Evolutionary conservation across 1,284 basidiomycete species (phyloP).

Genomic region (Pseudozyma sp.): DNA sequence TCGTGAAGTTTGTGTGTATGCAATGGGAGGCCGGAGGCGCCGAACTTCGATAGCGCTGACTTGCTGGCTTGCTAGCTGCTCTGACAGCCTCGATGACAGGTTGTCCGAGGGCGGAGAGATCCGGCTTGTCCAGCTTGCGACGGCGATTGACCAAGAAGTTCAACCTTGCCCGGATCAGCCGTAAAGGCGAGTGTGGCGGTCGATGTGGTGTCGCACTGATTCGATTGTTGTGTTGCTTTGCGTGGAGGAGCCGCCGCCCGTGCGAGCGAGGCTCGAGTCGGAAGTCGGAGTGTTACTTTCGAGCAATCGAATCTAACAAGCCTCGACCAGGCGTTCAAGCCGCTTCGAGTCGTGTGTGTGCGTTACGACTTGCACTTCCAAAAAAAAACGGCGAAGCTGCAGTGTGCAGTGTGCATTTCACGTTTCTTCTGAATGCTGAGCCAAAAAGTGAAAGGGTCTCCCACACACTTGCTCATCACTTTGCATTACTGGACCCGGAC

Average conservation of each 20-base stretch:
- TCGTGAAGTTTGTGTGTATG: background rate
- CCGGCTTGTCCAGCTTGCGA: too few relatives aligned
- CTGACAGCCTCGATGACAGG: background rate
- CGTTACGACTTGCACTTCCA: too few relatives aligned
- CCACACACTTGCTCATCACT: too few relatives aligned
- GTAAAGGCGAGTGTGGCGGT: background rate
- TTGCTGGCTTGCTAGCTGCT: too few relatives aligned
- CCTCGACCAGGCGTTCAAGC: background rate
- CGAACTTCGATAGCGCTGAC: background rate
- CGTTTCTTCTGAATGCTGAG: background rate
- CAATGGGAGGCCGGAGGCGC: background rate
- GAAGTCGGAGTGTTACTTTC: background rate
- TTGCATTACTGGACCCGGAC: too few relatives aligned
- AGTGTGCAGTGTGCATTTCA: too few relatives aligned
- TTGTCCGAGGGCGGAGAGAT: too few relatives aligned
- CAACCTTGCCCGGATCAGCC: background rate
- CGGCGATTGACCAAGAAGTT: too few relatives aligned
- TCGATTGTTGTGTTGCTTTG: background rate
- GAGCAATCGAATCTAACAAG: slow-evolving; percentile 1
- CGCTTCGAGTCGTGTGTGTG: slow-evolving; percentile 1
- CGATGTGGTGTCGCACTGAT: background rate
- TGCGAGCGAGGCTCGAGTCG: slow-evolving; percentile 13
- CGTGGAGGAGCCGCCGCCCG: slow-evolving; percentile 4
- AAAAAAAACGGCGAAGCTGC: too few relatives aligned
- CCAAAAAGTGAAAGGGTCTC: background rate